A percentile compares a stretch with the other conserved stretches of the same genome.
phyloP scores from a whole-genome alignment of 1,284 basidiomycete species.

The Microstroma glucosiphilum region DNA sequence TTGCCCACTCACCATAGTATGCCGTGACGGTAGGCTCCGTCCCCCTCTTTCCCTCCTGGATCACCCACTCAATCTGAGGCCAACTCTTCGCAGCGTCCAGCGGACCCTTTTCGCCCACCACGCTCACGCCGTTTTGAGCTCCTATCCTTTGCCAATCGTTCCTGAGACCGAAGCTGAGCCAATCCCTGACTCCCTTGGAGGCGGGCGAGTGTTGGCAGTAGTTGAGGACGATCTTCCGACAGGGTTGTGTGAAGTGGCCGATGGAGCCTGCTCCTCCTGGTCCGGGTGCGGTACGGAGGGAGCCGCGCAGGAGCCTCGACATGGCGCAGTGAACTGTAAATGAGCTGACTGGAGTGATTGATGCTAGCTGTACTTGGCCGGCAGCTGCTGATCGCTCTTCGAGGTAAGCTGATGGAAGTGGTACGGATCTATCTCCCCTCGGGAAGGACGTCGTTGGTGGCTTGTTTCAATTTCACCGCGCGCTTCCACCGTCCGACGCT shows the following conservation, averaged over 20 bases:
- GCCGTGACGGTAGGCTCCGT: not conserved
- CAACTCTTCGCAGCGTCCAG: not conserved
- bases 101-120: not conserved
- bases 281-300: not conserved
- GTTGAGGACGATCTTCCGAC: slow-evolving; percentile 3
- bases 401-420: too few species aligned
- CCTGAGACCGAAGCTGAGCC: not conserved
- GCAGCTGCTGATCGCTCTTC: too few species aligned
- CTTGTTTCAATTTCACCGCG: too few species aligned
- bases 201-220: slow-evolving; percentile 1
- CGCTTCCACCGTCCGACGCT: too few species aligned
- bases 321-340: too few species aligned
- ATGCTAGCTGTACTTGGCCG: too few species aligned
- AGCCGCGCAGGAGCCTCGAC: not conserved
- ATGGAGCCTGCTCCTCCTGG: slow-evolving; percentile 2
- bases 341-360: too few species aligned
- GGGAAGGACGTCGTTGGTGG: too few species aligned
- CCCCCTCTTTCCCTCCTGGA: slow-evolving; percentile 5
- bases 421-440: too few species aligned
- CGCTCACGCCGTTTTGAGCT: too few species aligned
- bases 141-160: too few species aligned
- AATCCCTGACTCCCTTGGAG: not conserved
- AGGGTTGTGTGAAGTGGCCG: slow-evolving; percentile 1
- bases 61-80: slow-evolving; percentile 7
- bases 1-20: slow-evolving; percentile 5